Base-by-base conservation (phyloP, 257 asterid genomes). In the Ophiorrhiza pumila region DNA sequence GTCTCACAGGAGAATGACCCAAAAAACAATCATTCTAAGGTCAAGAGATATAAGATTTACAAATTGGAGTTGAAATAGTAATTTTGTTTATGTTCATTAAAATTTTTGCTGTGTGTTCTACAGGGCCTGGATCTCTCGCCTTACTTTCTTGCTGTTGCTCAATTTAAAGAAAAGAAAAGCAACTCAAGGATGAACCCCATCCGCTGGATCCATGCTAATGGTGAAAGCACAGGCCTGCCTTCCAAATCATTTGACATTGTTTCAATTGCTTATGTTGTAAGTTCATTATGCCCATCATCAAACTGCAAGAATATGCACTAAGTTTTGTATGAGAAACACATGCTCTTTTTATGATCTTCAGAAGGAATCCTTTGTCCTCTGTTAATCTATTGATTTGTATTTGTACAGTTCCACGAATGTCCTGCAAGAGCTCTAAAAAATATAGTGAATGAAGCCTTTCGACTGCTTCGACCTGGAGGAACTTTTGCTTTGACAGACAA, bases 41-140 rank as follows among this genome's bases (percentile, higher is more conserved):
- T n/a, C n/a, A n/a, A n/a, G n/a, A n/a, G n/a, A n/a, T n/a, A n/a
- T n/a, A n/a, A n/a, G n/a, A n/a, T n/a, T n/a, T n/a, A n/a, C n/a
- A n/a, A n/a, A n/a, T n/a, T n/a, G n/a, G n/a, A n/a, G n/a, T n/a
- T n/a, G n/a, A n/a, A n/a, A n/a, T n/a, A n/a, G n/a, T n/a, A n/a
- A n/a, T n/a, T n/a, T n/a, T n/a, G n/a, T n/a, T n/a, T n/a, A n/a
- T n/a, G n/a, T n/a, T n/a, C n/a, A 37, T 22, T 22, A 20, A 5
- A 1, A 17, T 49, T 11, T 17, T 68, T 49, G 61, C 7, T 74
- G 62, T 47, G 60, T 72, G 27, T 69, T 77, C 37, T 73, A 74
- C 89, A 93, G 98, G 97, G 96, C 68, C 82, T 91, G 70, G 98
- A 93, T 79, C 82, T 91, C 43, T 93, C 98, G 34, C 98, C 98